Base-by-base conservation (phyloP, 495 filamentous ascomycete species). In the Aspergillus sclerotiicarbonarius region DNA sequence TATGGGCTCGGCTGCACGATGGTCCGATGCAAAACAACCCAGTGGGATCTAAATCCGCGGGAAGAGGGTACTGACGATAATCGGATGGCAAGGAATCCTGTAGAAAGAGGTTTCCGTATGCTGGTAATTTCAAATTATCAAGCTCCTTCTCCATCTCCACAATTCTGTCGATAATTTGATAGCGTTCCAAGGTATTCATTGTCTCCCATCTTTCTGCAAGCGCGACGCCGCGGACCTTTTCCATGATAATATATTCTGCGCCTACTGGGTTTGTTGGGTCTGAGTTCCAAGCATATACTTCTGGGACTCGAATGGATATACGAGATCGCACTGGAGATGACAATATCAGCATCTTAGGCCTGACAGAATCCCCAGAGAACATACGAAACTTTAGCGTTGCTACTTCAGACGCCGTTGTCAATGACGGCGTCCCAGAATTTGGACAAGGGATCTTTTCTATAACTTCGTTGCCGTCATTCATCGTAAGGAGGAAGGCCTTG, bases 351-450 rank as follows among this genome's bases (percentile, higher is more conserved):
- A 72, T 66, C 6, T 20, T 45, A 9, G 54, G 41, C 43, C 33
- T 48, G 51, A 21, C 8, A 51, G 33, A 44, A 37, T 30, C n/a
- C 2, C 18, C 16, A 51, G 54, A 52, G 32, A 49, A 57, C 66
- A 46, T 59, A 68, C 63, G 59, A 54, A 73, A 78, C 29, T 70
- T 66, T 61, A 75, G 62, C 2, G 68, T 76, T 3, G 74, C 72
- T 10, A 78, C 75, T 56, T 78, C 75, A 45, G 70, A 73, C 5
- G 72, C 73, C 8, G 72, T 78, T 1, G 68, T 69, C 48, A 64
- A 56, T 30, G 50, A 59, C 19, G 68, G 58, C 13, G 59, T 47
- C 8, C 74, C 74, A 45, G 70, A 56, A 62, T 75, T 76, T 8
- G 68, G 68, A 66, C 64, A 67, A 18, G 70, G 74, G 21, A 78